phyloP scores from a whole-genome alignment of 768 basidiomycete genomes.

The Multifurca ochricompacta region DNA sequence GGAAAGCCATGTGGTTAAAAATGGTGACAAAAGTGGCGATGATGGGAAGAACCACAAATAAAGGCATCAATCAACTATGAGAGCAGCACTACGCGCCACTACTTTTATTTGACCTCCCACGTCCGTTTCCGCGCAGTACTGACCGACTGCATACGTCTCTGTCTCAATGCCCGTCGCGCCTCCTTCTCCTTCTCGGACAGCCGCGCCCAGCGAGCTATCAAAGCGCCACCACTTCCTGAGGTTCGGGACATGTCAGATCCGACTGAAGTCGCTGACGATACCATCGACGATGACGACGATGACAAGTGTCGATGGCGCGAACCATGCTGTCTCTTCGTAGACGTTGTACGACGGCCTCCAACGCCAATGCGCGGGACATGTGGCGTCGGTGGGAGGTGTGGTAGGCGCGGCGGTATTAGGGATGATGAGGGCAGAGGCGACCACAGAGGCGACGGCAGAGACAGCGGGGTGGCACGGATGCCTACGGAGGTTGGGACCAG shows the following conservation, averaged over 20 bases:
- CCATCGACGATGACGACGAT: conserved; percentile 3
- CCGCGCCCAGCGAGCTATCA: conserved; percentile 5
- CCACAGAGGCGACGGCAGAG: no score
- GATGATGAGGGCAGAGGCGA: not conserved
- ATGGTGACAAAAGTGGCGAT: no score
- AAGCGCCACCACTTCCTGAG: not conserved
- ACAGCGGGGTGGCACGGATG: not conserved
- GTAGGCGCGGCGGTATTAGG: conserved; percentile 5
- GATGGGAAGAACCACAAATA: no score
- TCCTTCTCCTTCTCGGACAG: conserved; percentile 19
- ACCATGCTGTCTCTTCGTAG: conserved; percentile 4
- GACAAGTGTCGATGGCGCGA: not conserved
- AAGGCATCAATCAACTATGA: no score
- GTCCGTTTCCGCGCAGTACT: not conserved
- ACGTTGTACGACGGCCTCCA: not conserved
- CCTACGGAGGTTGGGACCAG: not conserved
- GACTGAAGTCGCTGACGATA: conserved; percentile 11
- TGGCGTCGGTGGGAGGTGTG: not conserved
- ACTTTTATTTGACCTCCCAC: no score
- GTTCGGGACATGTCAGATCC: conserved; percentile 20
- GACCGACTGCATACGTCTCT: conserved; percentile 8
- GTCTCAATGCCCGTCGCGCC: conserved; percentile 15
- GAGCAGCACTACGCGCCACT: no score
- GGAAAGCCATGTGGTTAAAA: no score
- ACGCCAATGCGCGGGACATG: not conserved